These are phyloP conservation scores for Hydrangea macrophylla DNA, from an alignment of 148 eudicot species.

Conservation along the genomic window DNA sequence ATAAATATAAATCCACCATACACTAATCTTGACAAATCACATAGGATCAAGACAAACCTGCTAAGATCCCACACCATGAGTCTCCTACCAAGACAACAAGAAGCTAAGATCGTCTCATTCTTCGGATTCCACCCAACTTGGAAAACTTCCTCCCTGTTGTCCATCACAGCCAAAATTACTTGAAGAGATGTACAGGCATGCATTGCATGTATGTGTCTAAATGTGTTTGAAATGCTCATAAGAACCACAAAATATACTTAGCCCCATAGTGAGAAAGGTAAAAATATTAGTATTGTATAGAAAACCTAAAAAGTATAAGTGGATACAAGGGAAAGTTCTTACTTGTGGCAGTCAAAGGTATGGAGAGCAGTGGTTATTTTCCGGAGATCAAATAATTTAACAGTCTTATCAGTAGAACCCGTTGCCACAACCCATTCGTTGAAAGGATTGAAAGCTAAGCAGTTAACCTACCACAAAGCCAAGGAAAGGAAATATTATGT, in stretches of 20 bases:
- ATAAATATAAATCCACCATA: neutral
- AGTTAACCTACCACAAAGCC: slow-evolving; percentile 47
- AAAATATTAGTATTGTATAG: too few relatives aligned
- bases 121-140: slow-evolving; percentile 97
- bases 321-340: slow-evolving; percentile 15
- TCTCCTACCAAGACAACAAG: slow-evolving; percentile 93
- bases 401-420: slow-evolving; percentile 76
- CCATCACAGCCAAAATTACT: slow-evolving; percentile 14
- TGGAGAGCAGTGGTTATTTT: slow-evolving; percentile 50
- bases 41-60: slow-evolving; percentile 46
- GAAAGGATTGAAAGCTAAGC: slow-evolving; percentile 79
- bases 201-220: too few relatives aligned
- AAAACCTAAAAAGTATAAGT: too few relatives aligned
- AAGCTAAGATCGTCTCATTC: slow-evolving; percentile 84
- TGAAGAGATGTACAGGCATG: neutral
- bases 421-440: slow-evolving; percentile 82
- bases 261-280: too few relatives aligned
- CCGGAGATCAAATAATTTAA: slow-evolving; percentile 61
- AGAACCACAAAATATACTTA: neutral
- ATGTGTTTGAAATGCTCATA: neutral
- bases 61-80: slow-evolving; percentile 97
- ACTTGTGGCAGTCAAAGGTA: slow-evolving; percentile 73
- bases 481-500: slow-evolving; percentile 2
- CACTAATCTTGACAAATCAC: neutral
- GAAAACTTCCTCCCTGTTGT: slow-evolving; percentile 75